Base-by-base conservation (phyloP, 805 yeast species). In the Suhomyces pyralidae region DNA sequence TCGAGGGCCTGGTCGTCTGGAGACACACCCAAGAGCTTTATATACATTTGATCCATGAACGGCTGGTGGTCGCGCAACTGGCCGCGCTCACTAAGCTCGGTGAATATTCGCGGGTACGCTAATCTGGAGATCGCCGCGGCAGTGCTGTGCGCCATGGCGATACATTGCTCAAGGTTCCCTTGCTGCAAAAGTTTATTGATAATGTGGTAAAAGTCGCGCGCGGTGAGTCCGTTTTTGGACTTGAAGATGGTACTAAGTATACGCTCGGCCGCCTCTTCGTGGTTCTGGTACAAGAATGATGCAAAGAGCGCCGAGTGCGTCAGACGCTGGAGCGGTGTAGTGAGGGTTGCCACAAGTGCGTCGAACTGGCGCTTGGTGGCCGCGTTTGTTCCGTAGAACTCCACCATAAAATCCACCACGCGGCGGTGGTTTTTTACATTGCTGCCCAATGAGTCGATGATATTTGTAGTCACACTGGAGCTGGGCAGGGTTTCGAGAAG, bases 271-370 rank as follows among this genome's bases (percentile, higher is more conserved):
- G 66, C 71, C 2, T 50, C 55, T 32, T 64, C 69, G 44, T 65
- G 63, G 43, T 64, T 61, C 49, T 63, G 68, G 12, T 40, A 25
- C 36, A 70, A 51, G 46, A 73, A 72, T 6, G 67, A 58, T 17
- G 60, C 55, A 46, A 74, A 67, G 28, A 75, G 58, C 55, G 65
- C 66, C 4, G 74, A 64, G 6, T 74, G 55, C 2, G 74, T 64
- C 59, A 64, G 65, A 22, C 76, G 55, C 26, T 60, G 56, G n/a
- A 73, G 54, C 7, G 75, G 76, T 5, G 71, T 62, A n/a, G 48
- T 53, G 15, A 71, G 55, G 30, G 52, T 47, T 28, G 60, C 57
- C 6, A 68, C 54, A 22, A 69, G 57, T 12, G 22, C 30, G n/a
- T 63, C 61, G 48, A 65, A 63, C 45, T 58, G 44, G 2, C 45